Conservation (phyloP, 2,329 filamentous ascomycete genomes). For the Aspergillus chevalieri region DNA sequence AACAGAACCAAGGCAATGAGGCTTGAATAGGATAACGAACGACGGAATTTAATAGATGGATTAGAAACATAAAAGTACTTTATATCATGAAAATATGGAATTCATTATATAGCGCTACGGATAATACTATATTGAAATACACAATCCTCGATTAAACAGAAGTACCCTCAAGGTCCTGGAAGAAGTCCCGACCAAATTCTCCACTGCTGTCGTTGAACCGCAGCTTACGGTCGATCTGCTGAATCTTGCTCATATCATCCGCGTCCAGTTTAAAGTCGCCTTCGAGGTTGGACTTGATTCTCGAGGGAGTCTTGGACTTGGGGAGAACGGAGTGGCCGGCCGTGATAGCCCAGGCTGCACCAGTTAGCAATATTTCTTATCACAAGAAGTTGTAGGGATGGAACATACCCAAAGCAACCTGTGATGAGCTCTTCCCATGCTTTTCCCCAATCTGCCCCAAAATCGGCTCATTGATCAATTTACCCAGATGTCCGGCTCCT, state of each 20-base stretch:
- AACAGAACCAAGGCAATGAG: not conserved
- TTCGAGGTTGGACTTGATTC: conserved; percentile 41
- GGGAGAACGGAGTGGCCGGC: conserved; percentile 49
- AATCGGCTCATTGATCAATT: conserved; percentile 48
- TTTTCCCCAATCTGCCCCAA: conserved; percentile 48
- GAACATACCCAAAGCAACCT: conserved; percentile 43
- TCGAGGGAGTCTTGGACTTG: conserved; percentile 44
- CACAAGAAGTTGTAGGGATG: not conserved
- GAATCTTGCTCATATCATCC: conserved; percentile 54
- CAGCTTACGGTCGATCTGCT: conserved; percentile 53
- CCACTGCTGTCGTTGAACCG: conserved; percentile 56
- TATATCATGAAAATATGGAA: too few species aligned
- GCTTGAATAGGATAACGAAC: not conserved
- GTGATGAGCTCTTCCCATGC: conserved; percentile 46
- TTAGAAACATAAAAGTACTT: too few species aligned
- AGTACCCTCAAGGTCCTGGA: conserved; percentile 54
- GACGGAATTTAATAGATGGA: not conserved
- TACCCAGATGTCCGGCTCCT: conserved; percentile 37
- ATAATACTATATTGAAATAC: too few species aligned
- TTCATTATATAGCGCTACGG: too few species aligned
- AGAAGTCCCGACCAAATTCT: conserved; percentile 55
- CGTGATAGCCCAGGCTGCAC: conserved; percentile 48
- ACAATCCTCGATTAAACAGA: not conserved
- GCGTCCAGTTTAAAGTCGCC: conserved; percentile 53
- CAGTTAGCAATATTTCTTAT: not conserved